Evolutionary conservation across 2,329 filamentous ascomycete species (phyloP), one percentile per base, ranked within the genome.

Genomic region (Arthroderma sp.): DNA sequence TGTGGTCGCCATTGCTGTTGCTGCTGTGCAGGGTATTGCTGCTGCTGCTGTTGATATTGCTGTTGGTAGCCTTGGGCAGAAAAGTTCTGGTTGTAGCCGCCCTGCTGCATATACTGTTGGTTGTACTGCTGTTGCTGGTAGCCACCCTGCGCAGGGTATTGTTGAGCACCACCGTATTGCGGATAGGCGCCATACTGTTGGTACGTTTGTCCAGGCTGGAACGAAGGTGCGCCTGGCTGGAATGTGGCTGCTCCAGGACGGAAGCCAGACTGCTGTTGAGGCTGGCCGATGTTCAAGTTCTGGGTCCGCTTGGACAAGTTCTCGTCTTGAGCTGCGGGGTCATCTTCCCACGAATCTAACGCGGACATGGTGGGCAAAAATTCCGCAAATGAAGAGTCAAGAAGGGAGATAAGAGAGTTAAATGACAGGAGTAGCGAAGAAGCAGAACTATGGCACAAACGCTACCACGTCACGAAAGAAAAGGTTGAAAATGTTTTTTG

Each of bases 291-390:
- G 66, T 82, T 83, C 58, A 88, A 62, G 63, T 86, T 85, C 56
- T 82, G 77, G 33, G 83, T 69, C 71, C 88, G 84, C 57, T 80
- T 79, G 50, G 84, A 77, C 64, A 94, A 78, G 62, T 85, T 66
- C 52, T 76, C 82, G 57, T 88, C 82, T 71, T 85, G 81, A 51
- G 78, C 80, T 45, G 81, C 73, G 58, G 81, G 80, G 59, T 88
- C 85, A 59, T 94, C 86, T 69, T 96, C 88, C 85, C 91, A 96
- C 50, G 87, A 94, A 65, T 94, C 87, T 58, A 86, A 83, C 65
- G 88, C 80, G 57, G 88, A 83, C 87, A 94, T 94, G 59, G 45
- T 73, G 60, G 46, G 15, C 15, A 22, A 22, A 22, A 22, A 22
- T 22, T 22, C 15, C 15, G 15, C 15, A 22, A 22, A 22, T 22